Evolutionary conservation across 2,329 filamentous ascomycete genomes (phyloP).

Genomic region (Pseudocercospora fijiensis): DNA sequence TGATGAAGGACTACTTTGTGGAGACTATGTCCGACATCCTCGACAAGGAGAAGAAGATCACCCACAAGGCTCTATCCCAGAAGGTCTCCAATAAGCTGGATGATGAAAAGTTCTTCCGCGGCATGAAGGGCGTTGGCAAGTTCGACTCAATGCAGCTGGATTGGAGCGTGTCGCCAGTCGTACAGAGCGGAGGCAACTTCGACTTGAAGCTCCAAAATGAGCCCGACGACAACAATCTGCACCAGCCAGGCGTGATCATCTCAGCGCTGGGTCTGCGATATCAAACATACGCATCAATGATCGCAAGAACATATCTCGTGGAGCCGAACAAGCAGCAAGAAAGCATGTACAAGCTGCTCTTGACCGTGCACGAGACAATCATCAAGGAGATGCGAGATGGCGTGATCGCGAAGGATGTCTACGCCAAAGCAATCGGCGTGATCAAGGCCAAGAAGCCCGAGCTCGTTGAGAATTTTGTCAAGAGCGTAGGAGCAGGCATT

Average conservation of each 20-base stretch:
- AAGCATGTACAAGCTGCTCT: conserved; percentile 85
- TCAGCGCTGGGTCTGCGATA: conserved; percentile 90
- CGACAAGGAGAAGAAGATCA: conserved; percentile 95
- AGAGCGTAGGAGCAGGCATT: conserved; percentile 87
- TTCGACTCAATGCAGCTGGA: conserved; percentile 88
- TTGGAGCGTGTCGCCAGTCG: conserved; percentile 89
- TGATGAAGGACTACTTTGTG: conserved; percentile 95
- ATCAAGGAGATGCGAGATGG: conserved; percentile 90
- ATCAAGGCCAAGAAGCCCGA: conserved; percentile 91
- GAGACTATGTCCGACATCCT: conserved; percentile 97
- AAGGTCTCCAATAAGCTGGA: conserved; percentile 91
- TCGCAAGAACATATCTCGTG: conserved; percentile 91
- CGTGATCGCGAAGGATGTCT: conserved; percentile 82
- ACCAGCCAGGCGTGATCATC: conserved; percentile 83
- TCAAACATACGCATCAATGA: conserved; percentile 90
- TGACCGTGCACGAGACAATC: conserved; percentile 81
- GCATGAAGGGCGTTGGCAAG: conserved; percentile 76
- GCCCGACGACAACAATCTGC: conserved; percentile 75
- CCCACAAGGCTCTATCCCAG: conserved; percentile 79
- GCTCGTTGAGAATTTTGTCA: conserved; percentile 89
- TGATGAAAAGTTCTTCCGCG: conserved; percentile 90
- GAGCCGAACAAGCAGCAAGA: conserved; percentile 97
- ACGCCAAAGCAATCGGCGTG: conserved; percentile 76
- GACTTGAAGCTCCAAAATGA: conserved; percentile 79
- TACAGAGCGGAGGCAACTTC: conserved; percentile 86